Base-by-base conservation (phyloP, 1,284 basidiomycete genomes). In the Takashimella tepidaria region DNA sequence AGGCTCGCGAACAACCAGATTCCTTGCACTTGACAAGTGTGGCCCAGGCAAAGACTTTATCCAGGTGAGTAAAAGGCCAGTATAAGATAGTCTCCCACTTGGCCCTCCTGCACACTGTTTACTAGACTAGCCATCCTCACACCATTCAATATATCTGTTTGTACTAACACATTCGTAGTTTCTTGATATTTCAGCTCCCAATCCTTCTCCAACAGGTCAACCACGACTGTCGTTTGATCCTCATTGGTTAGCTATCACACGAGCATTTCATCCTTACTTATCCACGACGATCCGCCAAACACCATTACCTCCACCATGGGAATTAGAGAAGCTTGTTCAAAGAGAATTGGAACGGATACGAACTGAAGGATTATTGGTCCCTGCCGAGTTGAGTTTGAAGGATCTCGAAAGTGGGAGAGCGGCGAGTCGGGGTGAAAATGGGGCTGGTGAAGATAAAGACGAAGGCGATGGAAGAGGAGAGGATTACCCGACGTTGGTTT, bases 1-100 rank as follows among this genome's bases (percentile, higher is more conserved):
- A 37, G 31, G 42, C 42, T n/a, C 16, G 12, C 16, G 48, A 3
- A 45, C 26, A 5, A 43, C 42, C 12, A 45, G 41, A 16, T 98
- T 98, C 74, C 76, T 98, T 11, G 92, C 95, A 1, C 78, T 98
- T 3, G 92, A 96, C 77, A 98, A 98, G 72, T 97, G 92, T 65
- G 81, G 92, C 1, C 85, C 87, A 0, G 80, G 79, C 10, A 82
- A 88, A 47, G 82, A 88, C 48, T 96, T 92, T 69, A 80, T 98
- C 4, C 91, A 97, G 80, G 91, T 89, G 63, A 51, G 68, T 63
- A 60, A 47, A n/a, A n/a, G n/a, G n/a, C n/a, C n/a, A n/a, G n/a
- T n/a, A n/a, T n/a, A n/a, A 23, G 31, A 12, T 45, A 11, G 43
- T 45, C 44, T 13, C 12, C 44, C 12, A 45, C 25, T 16, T 16